Evolutionary conservation across 306 rosid genomes (phyloP), one percentile per base, ranked within the genome.

Genomic region (Medicago arabica): DNA sequence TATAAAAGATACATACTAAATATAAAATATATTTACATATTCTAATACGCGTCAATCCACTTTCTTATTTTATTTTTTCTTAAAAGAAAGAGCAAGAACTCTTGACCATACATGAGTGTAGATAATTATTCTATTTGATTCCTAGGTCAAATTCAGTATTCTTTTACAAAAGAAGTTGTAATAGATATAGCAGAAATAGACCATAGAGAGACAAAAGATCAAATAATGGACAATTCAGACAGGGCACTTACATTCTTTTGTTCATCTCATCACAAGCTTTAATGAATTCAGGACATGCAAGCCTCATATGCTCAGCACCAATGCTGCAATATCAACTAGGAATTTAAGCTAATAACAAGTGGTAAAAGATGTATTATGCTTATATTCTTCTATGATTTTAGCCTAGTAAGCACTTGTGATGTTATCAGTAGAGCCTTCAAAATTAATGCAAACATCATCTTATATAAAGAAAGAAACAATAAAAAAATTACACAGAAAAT

Each of bases 221-320:
- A 62, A 78, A 63, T 6, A 23, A 23, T 46, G 36, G 51, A 46
- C 51, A 46, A 4, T 46, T 9, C 47, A 43, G 11, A 2, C 1
- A 75, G 4, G 54, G 36, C 10, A 53, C 51, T 71, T 88, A 86
- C 97, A 44, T 73, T 59, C 15, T 61, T 17, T 72, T 54, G 65
- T 86, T 12, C 73, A 25, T 82, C 64, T 76, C 81, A 46, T 84
- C 77, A 75, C 88, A 86, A 70, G 92, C 89, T 75, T 75, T 58
- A 43, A 84, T 77, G 66, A 89, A 82, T 58, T 78, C 81, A 49
- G 18, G 31, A 66, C 88, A 84, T 43, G 92, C 90, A 36, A 39
- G 81, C 69, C 54, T 83, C 79, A 86, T 82, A 25, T 66, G 88
- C 63, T 81, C 83, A 1, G 88, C 90, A 59, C 97, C 92, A 51